phyloP scores from a whole-genome alignment of 2,329 filamentous ascomycete genomes.

The Macrophomina pseudophaseolina region DNA sequence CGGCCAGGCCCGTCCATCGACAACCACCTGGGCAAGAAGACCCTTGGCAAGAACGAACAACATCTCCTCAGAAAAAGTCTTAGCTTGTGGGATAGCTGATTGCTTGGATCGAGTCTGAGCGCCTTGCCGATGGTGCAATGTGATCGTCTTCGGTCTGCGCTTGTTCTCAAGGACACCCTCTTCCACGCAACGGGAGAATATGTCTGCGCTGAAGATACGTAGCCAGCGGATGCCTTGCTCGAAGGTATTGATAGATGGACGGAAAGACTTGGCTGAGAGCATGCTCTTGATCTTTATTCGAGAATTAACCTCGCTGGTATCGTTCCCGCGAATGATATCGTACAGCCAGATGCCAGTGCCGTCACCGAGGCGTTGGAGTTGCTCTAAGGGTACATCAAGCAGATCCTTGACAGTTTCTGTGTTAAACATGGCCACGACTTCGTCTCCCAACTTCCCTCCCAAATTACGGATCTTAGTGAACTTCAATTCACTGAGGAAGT shows the following conservation, averaged over 20 bases:
- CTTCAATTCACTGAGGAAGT: constrained; percentile 84
- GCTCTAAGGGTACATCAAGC: constrained; percentile 72
- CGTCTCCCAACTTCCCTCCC: constrained; percentile 92
- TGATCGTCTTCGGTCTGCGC: constrained; percentile 83
- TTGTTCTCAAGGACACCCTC: constrained; percentile 89
- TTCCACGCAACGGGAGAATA: constrained; percentile 86
- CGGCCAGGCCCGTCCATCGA: constrained; percentile 83
- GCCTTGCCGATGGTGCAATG: constrained; percentile 78
- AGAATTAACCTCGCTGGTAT: constrained; percentile 85
- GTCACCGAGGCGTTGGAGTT: constrained; percentile 78
- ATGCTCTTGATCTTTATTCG: constrained; percentile 96
- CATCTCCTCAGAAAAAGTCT: constrained; percentile 70
- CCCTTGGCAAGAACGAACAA: constrained; percentile 78
- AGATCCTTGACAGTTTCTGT: constrained; percentile 82
- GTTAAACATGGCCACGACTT: constrained; percentile 78
- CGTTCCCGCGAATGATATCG: constrained; percentile 81
- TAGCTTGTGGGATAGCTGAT: constrained; percentile 76
- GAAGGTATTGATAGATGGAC: constrained; percentile 76
- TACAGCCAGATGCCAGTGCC: constrained; percentile 88
- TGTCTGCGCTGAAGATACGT: constrained; percentile 88
- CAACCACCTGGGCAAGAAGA: constrained; percentile 76
- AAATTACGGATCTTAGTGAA: constrained; percentile 94
- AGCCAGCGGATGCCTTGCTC: constrained; percentile 87
- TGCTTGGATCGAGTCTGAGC: constrained; percentile 76
- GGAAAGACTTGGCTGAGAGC: constrained; percentile 94